Base-by-base conservation (phyloP, 345 rosid species). In the Euphorbia pulcherrima region DNA sequence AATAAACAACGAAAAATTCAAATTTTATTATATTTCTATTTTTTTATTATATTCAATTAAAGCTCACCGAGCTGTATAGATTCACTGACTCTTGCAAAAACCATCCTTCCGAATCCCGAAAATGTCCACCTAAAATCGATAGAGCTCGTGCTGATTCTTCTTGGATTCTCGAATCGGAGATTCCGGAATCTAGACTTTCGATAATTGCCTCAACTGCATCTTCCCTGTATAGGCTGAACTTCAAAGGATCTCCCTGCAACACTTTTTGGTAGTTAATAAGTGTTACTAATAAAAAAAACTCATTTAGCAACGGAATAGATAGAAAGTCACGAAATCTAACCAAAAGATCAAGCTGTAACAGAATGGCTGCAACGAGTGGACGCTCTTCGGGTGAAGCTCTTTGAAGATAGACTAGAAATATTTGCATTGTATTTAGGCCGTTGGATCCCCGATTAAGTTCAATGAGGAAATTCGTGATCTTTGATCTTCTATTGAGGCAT, bases 341-440 rank as follows among this genome's bases (percentile, higher is more conserved):
- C 82, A 87, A 68, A 70, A 87, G 85, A 62, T 85, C 92, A 53
- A 87, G 86, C 78, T 83, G 90, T 33, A 87, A 66, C 28, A 87
- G 71, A 60, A 85, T 68, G 26, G 77, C 76, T n/a, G 90, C 92
- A 44, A 79, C 74, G 27, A 82, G 14, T 0, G 88, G 92, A 0
- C 82, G 82, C 40, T 84, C 88, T 77, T 78, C 83, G 9, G 76
- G 75, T 21, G 76, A 56, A 69, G 87, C 78, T 54, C 74, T 82
- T 65, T 80, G 80, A 23, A 85, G 84, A 68, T 78, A 72, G 54
- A 74, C 72, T 44, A 87, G 64, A 44, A 87, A 78, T 67, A 87
- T 70, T 52, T 85, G 88, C 85, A 80, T 79, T 20, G 85, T 74
- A 60, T 74, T 88, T 71, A 85, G 62, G 67, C 88, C 84, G 4